These are phyloP conservation scores for Trametes gibbosa DNA, from an alignment of 768 basidiomycete genomes.

Conservation along the genomic window DNA sequence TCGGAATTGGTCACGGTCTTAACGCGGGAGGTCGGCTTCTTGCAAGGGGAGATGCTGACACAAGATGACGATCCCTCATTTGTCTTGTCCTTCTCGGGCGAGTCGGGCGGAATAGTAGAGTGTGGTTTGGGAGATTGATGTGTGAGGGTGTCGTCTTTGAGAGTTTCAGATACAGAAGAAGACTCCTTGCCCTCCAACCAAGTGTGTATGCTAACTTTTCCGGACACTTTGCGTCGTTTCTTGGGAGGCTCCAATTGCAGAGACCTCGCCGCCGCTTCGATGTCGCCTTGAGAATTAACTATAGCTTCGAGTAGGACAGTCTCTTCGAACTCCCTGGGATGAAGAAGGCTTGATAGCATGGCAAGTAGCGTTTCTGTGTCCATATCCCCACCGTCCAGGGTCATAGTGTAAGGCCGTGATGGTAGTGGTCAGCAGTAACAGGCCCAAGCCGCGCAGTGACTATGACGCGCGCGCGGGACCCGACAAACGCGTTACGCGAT, in stretches of 20 bases:
- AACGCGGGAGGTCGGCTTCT: slow-evolving; percentile 16
- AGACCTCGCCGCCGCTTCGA: slow-evolving; percentile 44
- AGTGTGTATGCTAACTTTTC: slow-evolving; percentile 39
- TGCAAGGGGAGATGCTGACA: not conserved
- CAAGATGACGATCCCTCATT: not conserved
- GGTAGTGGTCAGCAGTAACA: not conserved
- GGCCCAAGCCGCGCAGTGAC: too few species aligned
- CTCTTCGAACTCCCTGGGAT: slow-evolving; percentile 33
- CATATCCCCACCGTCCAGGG: not conserved
- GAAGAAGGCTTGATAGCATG: slow-evolving; percentile 60
- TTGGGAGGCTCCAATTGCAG: slow-evolving; percentile 30
- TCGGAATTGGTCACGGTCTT: slow-evolving; percentile 38
- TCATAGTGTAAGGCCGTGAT: not conserved
- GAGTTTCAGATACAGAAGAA: not conserved
- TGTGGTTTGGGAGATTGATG: not conserved
- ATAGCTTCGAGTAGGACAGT: slow-evolving; percentile 57
- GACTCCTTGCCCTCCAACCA: slow-evolving; percentile 46
- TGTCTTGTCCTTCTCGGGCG: not conserved
- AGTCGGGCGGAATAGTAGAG: not conserved
- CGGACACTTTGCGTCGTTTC: slow-evolving; percentile 49
- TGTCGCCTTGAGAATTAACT: slow-evolving; percentile 54
- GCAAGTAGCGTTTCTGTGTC: slow-evolving; percentile 73
- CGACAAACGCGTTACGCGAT: not conserved
- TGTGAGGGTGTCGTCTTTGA: not conserved
- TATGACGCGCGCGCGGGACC: too few species aligned